Percentiles rank a stretch among this genome's conserved stretches.
These are phyloP conservation scores for Eimeria sp. DNA, from an alignment of 169 alveolate genomes.

Conservation along the genomic window DNA sequence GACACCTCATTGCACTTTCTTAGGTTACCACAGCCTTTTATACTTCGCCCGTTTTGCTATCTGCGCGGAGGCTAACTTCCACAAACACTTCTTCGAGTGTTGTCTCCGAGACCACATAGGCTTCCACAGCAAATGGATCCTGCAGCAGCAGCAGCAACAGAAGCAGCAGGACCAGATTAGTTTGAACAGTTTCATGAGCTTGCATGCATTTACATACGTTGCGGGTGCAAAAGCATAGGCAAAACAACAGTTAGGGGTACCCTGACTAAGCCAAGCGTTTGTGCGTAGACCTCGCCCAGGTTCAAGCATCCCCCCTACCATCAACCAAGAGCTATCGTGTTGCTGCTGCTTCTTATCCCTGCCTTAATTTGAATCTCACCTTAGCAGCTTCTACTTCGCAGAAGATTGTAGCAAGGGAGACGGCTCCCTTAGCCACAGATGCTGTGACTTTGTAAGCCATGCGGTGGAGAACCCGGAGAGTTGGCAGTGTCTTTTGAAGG, in stretches of 20 bases:
- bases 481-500: constrained; percentile 6
- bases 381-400: constrained; percentile 54
- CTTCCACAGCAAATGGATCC: constrained; percentile 55
- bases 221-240: neutral
- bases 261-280: neutral
- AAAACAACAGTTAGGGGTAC: neutral
- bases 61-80: constrained; percentile 43
- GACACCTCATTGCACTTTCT: neutral
- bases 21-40: neutral
- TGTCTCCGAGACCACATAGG: constrained; percentile 54
- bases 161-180: neutral
- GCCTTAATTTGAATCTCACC: neutral
- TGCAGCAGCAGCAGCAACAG: constrained; percentile 20
- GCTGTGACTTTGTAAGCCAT: constrained; percentile 74
- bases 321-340: neutral
- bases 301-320: neutral
- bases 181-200: neutral
- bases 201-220: neutral
- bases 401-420: constrained; percentile 60
- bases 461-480: constrained; percentile 52
- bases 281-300: neutral
- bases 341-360: neutral
- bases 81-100: constrained; percentile 66
- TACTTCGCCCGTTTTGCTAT: neutral
- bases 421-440: constrained; percentile 49